Evolutionary conservation across 2,329 filamentous ascomycete genomes (phyloP), one percentile per base, ranked within the genome.

Genomic region (Monilinia fructigena): DNA sequence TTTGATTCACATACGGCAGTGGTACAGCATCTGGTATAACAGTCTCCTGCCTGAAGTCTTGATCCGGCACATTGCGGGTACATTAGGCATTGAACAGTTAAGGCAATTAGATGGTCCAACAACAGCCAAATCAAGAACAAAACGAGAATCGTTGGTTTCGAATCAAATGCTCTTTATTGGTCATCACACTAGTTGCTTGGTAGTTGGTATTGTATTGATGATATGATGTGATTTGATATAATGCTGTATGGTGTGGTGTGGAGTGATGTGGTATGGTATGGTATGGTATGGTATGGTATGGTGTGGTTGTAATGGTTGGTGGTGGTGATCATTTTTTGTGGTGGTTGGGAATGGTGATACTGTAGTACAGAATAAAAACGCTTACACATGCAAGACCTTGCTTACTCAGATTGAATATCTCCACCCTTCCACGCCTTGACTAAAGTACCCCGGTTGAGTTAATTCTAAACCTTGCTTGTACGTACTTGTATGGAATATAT

Each of bases 371-470:
- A 4, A 59, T n/a, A 47, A 59, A 59, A 35, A 59, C 53, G 62
- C 52, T 65, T 59, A 65, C 62, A 59, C 38, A 65, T 65, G 31
- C 54, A 65, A 58, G 62, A 50, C n/a, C 16, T 58, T 65, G 62
- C 62, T 65, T 65, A 65, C 62, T 65, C 62, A 65, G 62, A 59
- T 18, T 60, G 11, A 38, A 54, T 18, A 28, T 38, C 53, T 38
- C 42, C 62, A 64, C 53, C 45, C 45, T 31, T 53, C 14, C 31
- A 35, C 8, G 28, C 28, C 52, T 54, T 59, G 56, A 59, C 56
- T 23, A 59, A 48, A 59, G 28, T 35, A 35, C 56, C 56, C 55
- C 56, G 20, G 56, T 23, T 28, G 59, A 62, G 45, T 53, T 40
- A 28, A 35, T 48, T 35, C 35, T 48, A 47, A 60, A 48, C 42